Evolutionary conservation across 805 yeast genomes (phyloP), one percentile per base, ranked within the genome.

Genomic region (Pichia pseudocactophila): DNA sequence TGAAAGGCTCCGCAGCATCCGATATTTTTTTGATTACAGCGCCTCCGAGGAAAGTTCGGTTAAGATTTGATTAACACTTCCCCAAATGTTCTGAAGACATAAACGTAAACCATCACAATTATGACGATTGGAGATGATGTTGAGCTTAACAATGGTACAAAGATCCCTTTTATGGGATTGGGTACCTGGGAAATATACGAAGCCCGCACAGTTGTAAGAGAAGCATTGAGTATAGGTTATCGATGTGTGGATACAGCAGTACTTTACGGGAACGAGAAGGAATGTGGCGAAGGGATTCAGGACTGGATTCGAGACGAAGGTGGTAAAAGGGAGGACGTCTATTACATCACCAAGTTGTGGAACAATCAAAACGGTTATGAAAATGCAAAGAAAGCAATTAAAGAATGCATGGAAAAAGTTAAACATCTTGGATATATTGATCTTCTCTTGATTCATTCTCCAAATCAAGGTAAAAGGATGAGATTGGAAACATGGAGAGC

Each of bases 311-410:
- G 55, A 3, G 25, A 22, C 25, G 65, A 66, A 26, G 44, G 56
- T 50, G 55, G 64, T 42, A 71, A 66, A 45, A 63, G 82, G 41
- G 69, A 65, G 34, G 79, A 74, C 25, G 71, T 78, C 9, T 72
- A 68, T 47, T 76, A 82, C 60, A 79, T 87, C 9, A 79, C 92
- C 5, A 85, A 85, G 55, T 55, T 83, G 17, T 82, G 90, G 90
- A 76, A 80, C 51, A 66, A 69, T 35, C 74, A 77, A 48, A 74
- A 75, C 46, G 84, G 85, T 0, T 78, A 80, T 54, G 57, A 61
- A 0, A 62, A 66, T 17, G 80, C 92, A 13, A 71, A 70, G 41
- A 44, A 43, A 5, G 90, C 86, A 13, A 77, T 85, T 44, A 62
- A 67, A 30, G 69, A 65, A 16, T 77, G 85, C 47, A 54, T 82